A percentile compares a stretch with the other conserved stretches of the same genome.
These are phyloP conservation scores for Rubroboletus satanas DNA, from an alignment of 768 basidiomycete genomes.

Conservation along the genomic window DNA sequence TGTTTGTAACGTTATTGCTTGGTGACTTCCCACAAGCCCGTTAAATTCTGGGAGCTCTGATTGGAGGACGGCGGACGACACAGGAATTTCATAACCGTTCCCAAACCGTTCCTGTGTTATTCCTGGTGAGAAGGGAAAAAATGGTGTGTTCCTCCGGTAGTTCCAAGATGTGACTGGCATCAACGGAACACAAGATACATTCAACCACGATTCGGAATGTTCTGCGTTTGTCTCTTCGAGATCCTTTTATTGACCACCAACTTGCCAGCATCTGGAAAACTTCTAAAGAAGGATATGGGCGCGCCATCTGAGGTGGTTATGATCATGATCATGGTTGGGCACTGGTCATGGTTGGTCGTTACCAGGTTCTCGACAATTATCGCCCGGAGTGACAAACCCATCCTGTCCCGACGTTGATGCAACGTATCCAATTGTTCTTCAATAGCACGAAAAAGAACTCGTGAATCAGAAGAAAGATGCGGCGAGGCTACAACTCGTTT, in stretches of 20 bases:
- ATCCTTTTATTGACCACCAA: not conserved
- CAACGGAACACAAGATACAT: not conserved
- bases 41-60: not conserved
- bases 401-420: not conserved
- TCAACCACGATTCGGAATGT: not conserved
- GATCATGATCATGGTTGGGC: no score
- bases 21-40: not conserved
- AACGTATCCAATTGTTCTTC: not conserved
- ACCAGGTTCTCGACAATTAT: not conserved
- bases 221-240: not conserved
- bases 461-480: not conserved
- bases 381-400: not conserved
- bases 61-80: not conserved
- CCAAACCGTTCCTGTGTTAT: not conserved
- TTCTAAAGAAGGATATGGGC: not conserved
- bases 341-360: no score
- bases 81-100: not conserved
- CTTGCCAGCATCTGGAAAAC: not conserved
- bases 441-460: not conserved
- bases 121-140: not conserved
- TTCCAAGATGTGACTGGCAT: not conserved
- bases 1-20: not conserved
- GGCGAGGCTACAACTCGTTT: not conserved
- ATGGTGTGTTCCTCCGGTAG: not conserved
- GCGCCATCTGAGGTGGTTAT: no score